phyloP scores from a whole-genome alignment of 139 green algal genomes.

The Astrephomene gubernaculifera region DNA sequence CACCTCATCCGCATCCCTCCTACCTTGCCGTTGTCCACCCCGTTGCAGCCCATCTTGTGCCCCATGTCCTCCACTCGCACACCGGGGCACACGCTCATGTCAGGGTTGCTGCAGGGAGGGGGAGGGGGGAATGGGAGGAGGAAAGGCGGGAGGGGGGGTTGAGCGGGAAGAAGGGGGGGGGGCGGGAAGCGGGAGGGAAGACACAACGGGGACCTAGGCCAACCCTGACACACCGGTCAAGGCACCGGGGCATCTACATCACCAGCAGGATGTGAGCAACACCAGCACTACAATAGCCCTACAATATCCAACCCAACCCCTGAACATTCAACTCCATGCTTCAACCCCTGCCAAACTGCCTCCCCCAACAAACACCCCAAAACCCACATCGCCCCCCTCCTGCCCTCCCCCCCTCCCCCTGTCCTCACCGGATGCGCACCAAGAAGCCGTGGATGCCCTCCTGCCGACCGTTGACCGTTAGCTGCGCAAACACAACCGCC shows the following conservation, averaged over 20 bases:
- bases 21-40: slow-evolving; percentile 95
- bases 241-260: no score
- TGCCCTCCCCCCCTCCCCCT: not conserved
- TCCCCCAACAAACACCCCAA: no score
- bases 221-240: no score
- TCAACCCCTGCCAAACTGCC: no score
- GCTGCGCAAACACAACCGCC: slow-evolving; percentile 90
- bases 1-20: slow-evolving; percentile 10
- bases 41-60: slow-evolving; percentile 93
- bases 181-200: not conserved
- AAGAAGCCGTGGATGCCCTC: slow-evolving; percentile 94
- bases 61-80: slow-evolving; percentile 84
- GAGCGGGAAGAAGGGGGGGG: not conserved
- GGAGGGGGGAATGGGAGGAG: not conserved
- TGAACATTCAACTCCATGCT: no score
- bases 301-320: no score
- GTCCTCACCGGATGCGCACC: slow-evolving; percentile 81
- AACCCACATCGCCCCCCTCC: not conserved
- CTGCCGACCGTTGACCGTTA: slow-evolving; percentile 65
- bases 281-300: no score
- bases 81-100: slow-evolving; percentile 61
- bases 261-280: no score
- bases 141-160: not conserved
- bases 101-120: slow-evolving; percentile 49
- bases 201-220: no score